A percentile compares a stretch with the other conserved stretches of the same genome.
phyloP scores from a whole-genome alignment of 2,329 filamentous ascomycete species.

The Penicillium expansum region DNA sequence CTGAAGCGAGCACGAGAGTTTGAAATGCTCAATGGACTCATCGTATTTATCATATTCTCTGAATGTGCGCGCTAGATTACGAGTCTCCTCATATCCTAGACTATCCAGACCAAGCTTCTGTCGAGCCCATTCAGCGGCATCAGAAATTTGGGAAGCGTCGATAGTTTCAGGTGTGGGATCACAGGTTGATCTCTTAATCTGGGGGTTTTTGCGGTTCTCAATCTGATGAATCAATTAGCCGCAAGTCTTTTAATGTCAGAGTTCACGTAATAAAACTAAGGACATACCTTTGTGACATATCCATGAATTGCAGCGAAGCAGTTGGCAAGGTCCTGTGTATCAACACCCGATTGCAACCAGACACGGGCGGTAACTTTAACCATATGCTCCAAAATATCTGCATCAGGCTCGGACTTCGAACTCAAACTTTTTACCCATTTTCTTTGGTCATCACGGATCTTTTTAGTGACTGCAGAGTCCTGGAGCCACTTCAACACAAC shows the following conservation, averaged over 20 bases:
- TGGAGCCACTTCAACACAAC: no score
- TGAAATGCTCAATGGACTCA: conserved; percentile 20
- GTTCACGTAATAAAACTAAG: not conserved
- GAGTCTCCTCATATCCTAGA: conserved; percentile 16
- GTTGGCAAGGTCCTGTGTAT: no score
- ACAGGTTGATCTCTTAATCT: not conserved
- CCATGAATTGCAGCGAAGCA: conserved; percentile 6
- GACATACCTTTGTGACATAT: conserved; percentile 11
- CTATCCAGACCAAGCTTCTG: conserved; percentile 6
- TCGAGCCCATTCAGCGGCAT: conserved; percentile 16
- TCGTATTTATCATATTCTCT: conserved; percentile 9
- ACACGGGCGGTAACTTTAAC: no score
- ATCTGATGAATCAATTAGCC: conserved; percentile 1
- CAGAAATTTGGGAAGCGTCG: conserved; percentile 8
- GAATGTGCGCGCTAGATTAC: conserved; percentile 20
- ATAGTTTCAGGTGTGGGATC: not conserved
- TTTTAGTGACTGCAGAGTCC: no score
- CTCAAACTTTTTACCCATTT: conserved; percentile 24
- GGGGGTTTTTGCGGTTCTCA: conserved; percentile 9
- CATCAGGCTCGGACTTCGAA: conserved; percentile 24
- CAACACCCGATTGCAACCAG: no score
- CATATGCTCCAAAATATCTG: conserved; percentile 25
- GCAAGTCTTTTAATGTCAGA: not conserved
- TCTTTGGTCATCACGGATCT: no score
- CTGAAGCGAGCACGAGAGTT: conserved; percentile 12